Percentiles rank a stretch among this genome's conserved stretches.
Conservation (phyloP, 345 rosid genomes). For the Arabis alpina region DNA sequence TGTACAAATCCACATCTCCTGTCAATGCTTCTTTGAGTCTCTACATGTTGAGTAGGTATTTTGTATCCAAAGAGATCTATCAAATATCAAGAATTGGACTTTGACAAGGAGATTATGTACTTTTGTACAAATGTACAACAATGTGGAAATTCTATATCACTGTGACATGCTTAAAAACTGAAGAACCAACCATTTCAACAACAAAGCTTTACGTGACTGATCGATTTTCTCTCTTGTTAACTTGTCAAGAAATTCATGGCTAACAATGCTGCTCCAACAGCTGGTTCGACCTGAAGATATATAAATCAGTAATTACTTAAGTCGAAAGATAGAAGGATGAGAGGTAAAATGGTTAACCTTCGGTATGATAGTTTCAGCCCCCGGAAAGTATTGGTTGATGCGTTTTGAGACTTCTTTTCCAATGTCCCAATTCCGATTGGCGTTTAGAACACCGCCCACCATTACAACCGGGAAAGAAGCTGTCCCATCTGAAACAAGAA, state of each 20-base stretch:
- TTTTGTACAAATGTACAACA: constrained; percentile 31
- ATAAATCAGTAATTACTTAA: constrained; percentile 13
- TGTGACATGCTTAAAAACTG: constrained; percentile 26
- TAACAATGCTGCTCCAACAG: constrained; percentile 63
- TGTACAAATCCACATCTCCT: constrained; percentile 16
- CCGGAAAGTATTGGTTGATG: constrained; percentile 47
- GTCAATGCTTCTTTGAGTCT: too few species aligned
- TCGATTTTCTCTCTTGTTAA: constrained; percentile 25
- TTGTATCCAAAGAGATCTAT: constrained; percentile 3
- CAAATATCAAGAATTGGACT: constrained; percentile 23
- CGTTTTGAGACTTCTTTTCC: constrained; percentile 61
- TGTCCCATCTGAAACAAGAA: constrained; percentile 48
- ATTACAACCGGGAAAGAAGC: constrained; percentile 58
- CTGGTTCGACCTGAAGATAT: constrained; percentile 61
- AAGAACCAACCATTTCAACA: constrained; percentile 1
- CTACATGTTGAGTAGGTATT: too few species aligned
- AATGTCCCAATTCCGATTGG: constrained; percentile 59
- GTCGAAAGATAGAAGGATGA: background rate
- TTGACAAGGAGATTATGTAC: constrained; percentile 17
- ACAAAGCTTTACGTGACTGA: background rate
- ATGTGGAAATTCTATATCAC: constrained; percentile 8
- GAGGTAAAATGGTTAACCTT: constrained; percentile 45
- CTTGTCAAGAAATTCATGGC: constrained; percentile 53
- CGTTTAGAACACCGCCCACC: constrained; percentile 67
- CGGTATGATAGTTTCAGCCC: constrained; percentile 55